These are phyloP conservation scores for Phoma sp. DNA, from an alignment of 2,329 filamentous ascomycete species.

Conservation along the genomic window DNA sequence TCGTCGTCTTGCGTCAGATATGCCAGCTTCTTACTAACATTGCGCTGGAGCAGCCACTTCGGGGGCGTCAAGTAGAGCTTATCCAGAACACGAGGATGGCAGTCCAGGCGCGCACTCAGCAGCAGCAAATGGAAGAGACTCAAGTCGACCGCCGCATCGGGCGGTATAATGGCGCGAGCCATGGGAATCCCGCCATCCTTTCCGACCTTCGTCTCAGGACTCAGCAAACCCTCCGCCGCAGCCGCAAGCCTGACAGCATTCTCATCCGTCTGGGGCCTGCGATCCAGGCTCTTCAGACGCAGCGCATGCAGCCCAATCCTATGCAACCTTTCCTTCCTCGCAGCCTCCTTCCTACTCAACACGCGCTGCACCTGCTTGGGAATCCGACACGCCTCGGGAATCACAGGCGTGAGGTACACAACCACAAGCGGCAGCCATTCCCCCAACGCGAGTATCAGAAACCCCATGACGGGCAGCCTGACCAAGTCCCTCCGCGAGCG, in stretches of 20 bases:
- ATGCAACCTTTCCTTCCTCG: conserved; percentile 26
- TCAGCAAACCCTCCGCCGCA: conserved; percentile 5
- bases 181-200: conserved; percentile 10
- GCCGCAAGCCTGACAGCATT: conserved; percentile 4
- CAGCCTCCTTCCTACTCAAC: conserved; percentile 57
- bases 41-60: conserved; percentile 60
- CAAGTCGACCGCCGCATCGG: conserved; percentile 1
- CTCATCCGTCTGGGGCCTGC: not conserved
- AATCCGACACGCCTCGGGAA: conserved; percentile 83
- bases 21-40: conserved; percentile 61
- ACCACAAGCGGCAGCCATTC: conserved; percentile 87
- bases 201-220: not conserved
- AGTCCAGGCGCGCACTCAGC: conserved; percentile 28
- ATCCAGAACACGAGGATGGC: conserved; percentile 44
- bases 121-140: conserved; percentile 28
- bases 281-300: conserved; percentile 19
- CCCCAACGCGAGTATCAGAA: conserved; percentile 78
- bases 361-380: conserved; percentile 73
- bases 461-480: conserved; percentile 77
- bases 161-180: conserved; percentile 11
- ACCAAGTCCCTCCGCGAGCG: conserved; percentile 74
- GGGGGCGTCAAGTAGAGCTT: conserved; percentile 49
- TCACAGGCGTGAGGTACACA: conserved; percentile 70
- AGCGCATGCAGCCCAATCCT: conserved; percentile 25
- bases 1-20: conserved; percentile 75